Base-by-base conservation (phyloP, 1,284 basidiomycete species). In the Austroboletus novae-zelandiae region DNA sequence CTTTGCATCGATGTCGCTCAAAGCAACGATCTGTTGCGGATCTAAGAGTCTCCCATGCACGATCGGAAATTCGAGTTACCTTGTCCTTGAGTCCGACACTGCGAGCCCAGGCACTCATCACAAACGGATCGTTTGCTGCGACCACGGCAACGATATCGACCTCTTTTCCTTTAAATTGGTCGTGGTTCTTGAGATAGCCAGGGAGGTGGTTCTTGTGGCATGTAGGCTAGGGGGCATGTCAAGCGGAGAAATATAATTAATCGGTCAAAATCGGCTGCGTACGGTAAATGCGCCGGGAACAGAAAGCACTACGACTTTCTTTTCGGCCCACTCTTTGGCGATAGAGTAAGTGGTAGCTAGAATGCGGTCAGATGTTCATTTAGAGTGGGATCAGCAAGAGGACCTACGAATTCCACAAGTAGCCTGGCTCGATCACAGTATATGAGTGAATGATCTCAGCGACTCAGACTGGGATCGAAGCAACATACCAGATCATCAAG, bases 211-310 rank as follows among this genome's bases (percentile, higher is more conserved):
- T 79, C 49, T 74, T 73, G 64, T 89, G 86, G 72, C 86, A 89
- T 25, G 84, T 86, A 9, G 85, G 85, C 85, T 89, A 50, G 14
- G 11, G 14, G 2, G 31, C 4, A 9, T 5, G n/a, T 31, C n/a
- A 17, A 14, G n/a, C 13, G 15, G 10, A 25, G 40, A 29, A 11
- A 18, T 23, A n/a, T n/a, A n/a, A n/a, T n/a, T 36, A 34, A 50
- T 52, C 52, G 20, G 34, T 43, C 1, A n/a, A 39, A 18, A 53
- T 48, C 41, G 4, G 36, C 47, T 48, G 70, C 82, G 60, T 57
- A 88, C 86, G 15, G 86, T 89, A 72, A 90, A 89, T 25, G 88
- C 87, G 49, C 89, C 88, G 25, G 89, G 89, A 37, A 91, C 84
- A 53, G 87, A 74, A 66, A 91, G 79, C 53, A 91, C 68, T 42